Evolutionary conservation across 2,329 filamentous ascomycete species (phyloP).

Genomic region (Fusarium succisae): DNA sequence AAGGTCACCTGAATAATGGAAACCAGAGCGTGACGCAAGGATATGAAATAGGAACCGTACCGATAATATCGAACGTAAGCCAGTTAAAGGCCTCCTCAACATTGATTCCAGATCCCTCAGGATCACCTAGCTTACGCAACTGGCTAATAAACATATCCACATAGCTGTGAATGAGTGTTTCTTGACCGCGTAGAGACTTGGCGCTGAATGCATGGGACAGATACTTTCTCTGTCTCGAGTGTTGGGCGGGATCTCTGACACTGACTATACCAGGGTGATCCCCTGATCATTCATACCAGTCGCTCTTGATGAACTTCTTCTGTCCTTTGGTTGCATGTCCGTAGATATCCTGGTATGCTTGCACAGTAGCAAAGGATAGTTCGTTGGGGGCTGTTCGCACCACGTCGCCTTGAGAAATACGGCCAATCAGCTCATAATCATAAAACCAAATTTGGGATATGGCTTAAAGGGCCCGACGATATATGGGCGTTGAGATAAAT

Average conservation of each 20-base stretch:
- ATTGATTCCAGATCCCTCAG: background rate
- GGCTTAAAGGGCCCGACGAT: accelerated
- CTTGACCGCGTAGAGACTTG: background rate
- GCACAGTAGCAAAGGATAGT: background rate
- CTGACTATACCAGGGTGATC: background rate
- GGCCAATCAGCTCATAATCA: background rate
- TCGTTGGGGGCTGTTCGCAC: background rate
- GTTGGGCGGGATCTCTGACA: background rate
- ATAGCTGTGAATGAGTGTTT: background rate
- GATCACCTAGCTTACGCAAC: background rate
- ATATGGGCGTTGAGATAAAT: background rate
- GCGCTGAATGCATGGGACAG: background rate
- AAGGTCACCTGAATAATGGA: background rate
- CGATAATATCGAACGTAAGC: background rate
- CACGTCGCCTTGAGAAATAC: background rate
- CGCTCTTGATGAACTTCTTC: background rate
- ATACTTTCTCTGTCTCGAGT: background rate
- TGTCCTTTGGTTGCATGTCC: background rate
- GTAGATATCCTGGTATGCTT: background rate
- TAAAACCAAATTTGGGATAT: accelerated
- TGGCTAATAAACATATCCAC: background rate
- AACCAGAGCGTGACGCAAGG: background rate
- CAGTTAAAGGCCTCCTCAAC: background rate
- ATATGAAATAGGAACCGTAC: background rate
- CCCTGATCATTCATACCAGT: background rate